Evolutionary conservation across 2,329 filamentous ascomycete species (phyloP), one percentile per base, ranked within the genome.

Genomic region (Phoma sp.): DNA sequence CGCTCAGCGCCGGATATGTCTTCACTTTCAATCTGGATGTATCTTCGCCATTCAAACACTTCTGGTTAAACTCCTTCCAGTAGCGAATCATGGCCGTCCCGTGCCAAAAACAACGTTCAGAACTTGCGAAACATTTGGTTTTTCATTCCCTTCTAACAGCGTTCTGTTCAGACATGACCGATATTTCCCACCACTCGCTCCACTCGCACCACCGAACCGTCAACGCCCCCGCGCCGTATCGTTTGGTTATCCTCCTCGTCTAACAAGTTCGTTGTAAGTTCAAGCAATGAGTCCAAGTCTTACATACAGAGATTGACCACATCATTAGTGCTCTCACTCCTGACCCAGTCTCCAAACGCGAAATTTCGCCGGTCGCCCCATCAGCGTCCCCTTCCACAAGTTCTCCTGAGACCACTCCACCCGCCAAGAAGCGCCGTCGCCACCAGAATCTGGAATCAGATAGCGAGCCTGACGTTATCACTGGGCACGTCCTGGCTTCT

Each of bases 401-500:
- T 3, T 14, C 23, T 9, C 39, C 5, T 21, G 18, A 23, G 17
- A 17, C 18, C 7, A 37, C 18, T 14, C 34, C 17, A 37, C 34
- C 17, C 5, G 18, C 29, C 5, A n/a, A 9, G 3, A 43, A 33
- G 20, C 40, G 34, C 7, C 20, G 28, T 21, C 36, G 49, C 18
- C 17, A 26, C 10, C 46, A 9, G 9, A 21, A 47, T 36, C 25
- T 56, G 23, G n/a, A 33, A 36, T 21, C 47, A 7, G 25, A 46
- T 6, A 9, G 30, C 1, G 15, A 39, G 1, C 23, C 42, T 3
- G 63, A 62, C 21, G 48, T 39, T 0, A 23, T 60, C 2, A 67
- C 69, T 11, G 71, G 68, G n/a, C 53, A 65, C 33, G 62, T 73
- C 9, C 64, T 69, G 3, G 42, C 47, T 2, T 46, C 57, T 30